Evolutionary conservation across 2,329 filamentous ascomycete species (phyloP), one percentile per base, ranked within the genome.

Genomic region (Diatrype stigma): DNA sequence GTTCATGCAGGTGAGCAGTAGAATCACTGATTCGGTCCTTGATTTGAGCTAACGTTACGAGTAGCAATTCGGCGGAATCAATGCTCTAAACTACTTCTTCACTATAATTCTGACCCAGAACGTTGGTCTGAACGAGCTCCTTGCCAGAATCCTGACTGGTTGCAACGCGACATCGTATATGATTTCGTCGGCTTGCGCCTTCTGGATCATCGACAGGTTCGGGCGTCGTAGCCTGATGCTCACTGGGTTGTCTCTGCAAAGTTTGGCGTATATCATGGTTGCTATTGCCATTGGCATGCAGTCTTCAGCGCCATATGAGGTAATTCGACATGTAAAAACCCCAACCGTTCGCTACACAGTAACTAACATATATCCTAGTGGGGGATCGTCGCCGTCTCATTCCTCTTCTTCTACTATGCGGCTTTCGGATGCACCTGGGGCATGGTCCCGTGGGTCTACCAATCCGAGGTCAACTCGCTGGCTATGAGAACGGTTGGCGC

Each of bases 121-220:
- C 42, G 28, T 59, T 3, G 55, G 55, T 3, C 32, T 56, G 32
- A 51, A 46, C 10, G 55, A 59, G 14, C 49, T 55, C 17, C 51
- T 54, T 45, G 51, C 55, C 17, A 48, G 56, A 14, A 37, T 59
- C 2, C 38, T 59, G n/a, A 57, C 56, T 3, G 56, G 55, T 5
- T 57, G 55, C 46, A 59, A 59, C 23, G 50, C 56, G 4, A 58
- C 56, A 16, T 61, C 60, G 7, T 61, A 60, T 21, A 52, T 56
- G 26, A 60, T 58, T n/a, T 56, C 55, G 2, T 58, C 59, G 1
- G 58, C 53, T 1, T 37, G 59, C 3, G 54, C 51, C 45, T 60
- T 60, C 47, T 60, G 57, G 57, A 49, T 62, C 49, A 62, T 62
- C 40, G 59, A 62, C n/a, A 50, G 59, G 35, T 57, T 55, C 40